Base-by-base conservation (phyloP, 345 rosid genomes). In the Laguncularia racemosa region DNA sequence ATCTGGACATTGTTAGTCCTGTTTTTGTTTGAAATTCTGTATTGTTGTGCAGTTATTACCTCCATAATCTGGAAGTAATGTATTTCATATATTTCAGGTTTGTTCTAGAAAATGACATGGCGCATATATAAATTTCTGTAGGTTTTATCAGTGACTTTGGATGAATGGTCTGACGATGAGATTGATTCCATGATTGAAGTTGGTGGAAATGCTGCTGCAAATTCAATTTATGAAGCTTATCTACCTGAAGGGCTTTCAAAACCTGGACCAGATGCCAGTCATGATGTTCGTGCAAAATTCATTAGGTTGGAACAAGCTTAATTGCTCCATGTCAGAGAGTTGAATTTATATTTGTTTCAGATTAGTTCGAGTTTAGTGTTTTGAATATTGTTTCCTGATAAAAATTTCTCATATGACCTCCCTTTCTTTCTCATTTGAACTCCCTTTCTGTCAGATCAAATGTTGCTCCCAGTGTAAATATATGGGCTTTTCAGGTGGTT, bases 111-210 rank as follows among this genome's bases (percentile, higher is more conserved):
- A 33, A 33, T 33, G 40, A 33, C 40, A 33, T 33, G 40, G 40
- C 10, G 9, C 11, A 23, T 65, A 55, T 51, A 17, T 66, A 65
- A 38, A 0, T 14, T 15, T 73, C 47, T 59, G 18, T 72, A 95
- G 99, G 96, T 90, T 71, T 76, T 95, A 60, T 95, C 99, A 12
- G 92, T 95, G 70, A 80, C 96, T 47, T 63, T 95, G 74, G 99
- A 95, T 84, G 99, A 95, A 2, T 95, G 99, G 97, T 76, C 95
- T 50, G 85, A 84, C 55, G 97, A 82, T 49, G 92, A 95, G 74
- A 73, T 90, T 58, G 96, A 95, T 55, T 66, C 95, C 56, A 84
- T 95, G 96, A 66, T 81, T 61, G 97, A 89, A 82, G 90, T 93
- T 44, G 99, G 97, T 56, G 99, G 99, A 57, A 93, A 93, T 60